phyloP scores from a whole-genome alignment of 495 filamentous ascomycete genomes.

The Penicillium fimorum region DNA sequence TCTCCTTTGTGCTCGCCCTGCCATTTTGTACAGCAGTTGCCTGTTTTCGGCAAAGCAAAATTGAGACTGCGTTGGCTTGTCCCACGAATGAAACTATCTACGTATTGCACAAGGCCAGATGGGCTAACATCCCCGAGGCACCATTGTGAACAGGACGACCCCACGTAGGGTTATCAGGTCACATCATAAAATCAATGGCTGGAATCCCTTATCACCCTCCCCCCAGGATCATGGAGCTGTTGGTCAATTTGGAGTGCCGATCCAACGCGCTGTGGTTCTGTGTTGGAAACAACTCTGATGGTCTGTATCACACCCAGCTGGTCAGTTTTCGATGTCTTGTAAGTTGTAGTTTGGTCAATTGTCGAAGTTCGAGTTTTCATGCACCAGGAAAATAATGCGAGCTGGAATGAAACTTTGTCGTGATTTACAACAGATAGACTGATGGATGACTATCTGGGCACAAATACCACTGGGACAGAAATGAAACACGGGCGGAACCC shows the following conservation, averaged over 20 bases:
- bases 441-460: conserved; percentile 1
- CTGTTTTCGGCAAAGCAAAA: conserved; percentile 11
- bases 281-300: not conserved
- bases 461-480: conserved; percentile 1
- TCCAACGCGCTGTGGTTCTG: not conserved
- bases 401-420: not conserved
- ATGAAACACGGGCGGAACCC: conserved; percentile 1
- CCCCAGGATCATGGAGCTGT: not conserved
- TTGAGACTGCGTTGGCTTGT: conserved; percentile 5
- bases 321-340: not conserved
- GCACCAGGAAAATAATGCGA: not conserved
- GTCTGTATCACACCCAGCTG: not conserved
- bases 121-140: conserved; percentile 5
- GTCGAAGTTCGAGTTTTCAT: not conserved
- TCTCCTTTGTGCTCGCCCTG: conserved; percentile 1
- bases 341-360: not conserved
- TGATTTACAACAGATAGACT: conserved; percentile 21
- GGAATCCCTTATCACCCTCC: not conserved
- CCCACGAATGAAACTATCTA: conserved; percentile 28
- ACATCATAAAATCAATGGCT: conserved; percentile 6
- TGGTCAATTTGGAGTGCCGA: not conserved
- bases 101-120: conserved; percentile 27
- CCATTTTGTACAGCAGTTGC: conserved; percentile 6
- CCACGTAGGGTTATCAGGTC: conserved; percentile 5
- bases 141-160: conserved; percentile 1